Base-by-base conservation (phyloP, 805 yeast species). In the Wickerhamomyces rabaulensis region DNA sequence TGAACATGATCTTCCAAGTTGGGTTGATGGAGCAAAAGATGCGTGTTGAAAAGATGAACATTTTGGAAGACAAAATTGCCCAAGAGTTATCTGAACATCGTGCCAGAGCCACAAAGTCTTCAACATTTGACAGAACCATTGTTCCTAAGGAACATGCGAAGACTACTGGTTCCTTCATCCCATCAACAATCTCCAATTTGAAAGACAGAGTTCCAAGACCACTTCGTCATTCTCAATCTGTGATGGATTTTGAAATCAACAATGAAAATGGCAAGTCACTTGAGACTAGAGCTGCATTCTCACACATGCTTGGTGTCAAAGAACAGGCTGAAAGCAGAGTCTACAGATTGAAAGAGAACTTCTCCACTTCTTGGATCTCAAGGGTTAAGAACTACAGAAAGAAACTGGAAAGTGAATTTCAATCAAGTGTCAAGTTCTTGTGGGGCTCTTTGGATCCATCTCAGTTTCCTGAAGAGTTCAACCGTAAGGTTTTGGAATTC, bases 281-380 rank as follows among this genome's bases (percentile, higher is more conserved):
- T 17, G 29, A 44, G 4, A 12, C 16, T 10, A 31, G 17, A 25
- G 33, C n/a, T 9, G 25, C 39, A 17, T 42, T 43, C 19, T 8
- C 17, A 2, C 20, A 31, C 10, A 22, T 38, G 9, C 20, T 39
- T 20, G 45, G 42, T 2, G 8, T 20, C 16, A 43, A 27, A n/a
- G 40, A 43, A 13, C 17, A 27, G 9, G 42, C 49, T 26, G 31
- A 48, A 19, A 21, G 46, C 25, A 49, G 41, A 25, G 33, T 47
- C 12, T 17, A 33, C 10, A 39, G 33, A 9, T 62, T 86, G 20
- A 63, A 73, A 36, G 69, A 73, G 45, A 68, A 74, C 44, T 70
- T 81, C 21, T 75, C 87, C 0, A 65, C 66, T 17, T 79, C 87
- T 0, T 91, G 98, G 98, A 75, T 87, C 20, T 65, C 75, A 21